Base-by-base conservation (phyloP, 768 basidiomycete genomes). In the Boletus bicolor region DNA sequence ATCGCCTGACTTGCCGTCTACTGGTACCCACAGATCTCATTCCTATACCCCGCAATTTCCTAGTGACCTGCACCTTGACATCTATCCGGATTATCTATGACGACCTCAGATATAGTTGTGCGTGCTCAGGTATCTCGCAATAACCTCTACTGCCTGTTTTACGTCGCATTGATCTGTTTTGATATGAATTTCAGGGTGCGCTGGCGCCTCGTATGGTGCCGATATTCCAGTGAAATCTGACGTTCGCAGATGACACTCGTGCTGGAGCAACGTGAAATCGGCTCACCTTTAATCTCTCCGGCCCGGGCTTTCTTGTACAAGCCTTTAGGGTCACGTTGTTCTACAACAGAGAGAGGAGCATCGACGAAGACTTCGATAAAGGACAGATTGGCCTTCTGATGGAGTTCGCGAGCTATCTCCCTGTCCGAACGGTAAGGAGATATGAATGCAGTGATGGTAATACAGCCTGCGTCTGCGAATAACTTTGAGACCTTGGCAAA, bases 191-290 rank as follows among this genome's bases (percentile, higher is more conserved):
- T 98, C 97, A 42, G 97, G 87, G 14, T 74, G 74, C 53, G 79
- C 77, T 17, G 97, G 97, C 6, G 85, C 82, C 73, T 98, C 97
- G 72, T 98, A 98, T 17, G 97, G 97, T 6, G 97, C 93, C 21
- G 93, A 95, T 69, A 98, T 89, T 7, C 97, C 97, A 45, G 97
- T 98, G 75, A 99, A 99, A 53, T 98, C 97, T 98, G 66, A 43
- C n/a, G 34, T 51, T 32, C 14, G 44, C 36, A 9, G 54, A 63
- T 65, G 57, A 54, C 8, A 24, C 15, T 28, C 12, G 32, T 50
- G 36, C 21, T 47, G 32, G 52, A 38, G 15, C 41, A 21, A 43
- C n/a, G 19, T 44, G 26, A 37, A 30, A 51, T 35, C 41, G 21
- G 38, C 76, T 50, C 54, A 93, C 96, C 93, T 83, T 92, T 93